Evolutionary conservation across 805 yeast genomes (phyloP), one percentile per base, ranked within the genome.

Genomic region (Millerozyma miso): DNA sequence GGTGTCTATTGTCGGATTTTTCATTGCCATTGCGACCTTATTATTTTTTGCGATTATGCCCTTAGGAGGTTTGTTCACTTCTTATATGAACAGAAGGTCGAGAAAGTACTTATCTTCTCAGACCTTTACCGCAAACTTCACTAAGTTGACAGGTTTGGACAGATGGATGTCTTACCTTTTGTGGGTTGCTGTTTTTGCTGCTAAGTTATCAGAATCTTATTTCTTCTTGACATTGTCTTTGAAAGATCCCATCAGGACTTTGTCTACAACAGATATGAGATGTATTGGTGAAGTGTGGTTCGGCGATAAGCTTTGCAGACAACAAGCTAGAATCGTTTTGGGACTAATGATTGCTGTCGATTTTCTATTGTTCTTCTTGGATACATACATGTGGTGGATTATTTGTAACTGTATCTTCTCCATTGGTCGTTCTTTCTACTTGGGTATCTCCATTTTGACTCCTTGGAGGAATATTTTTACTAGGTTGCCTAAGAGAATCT

Each of bases 401-500:
- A 75, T 93, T 57, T 83, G 86, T 66, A 93, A 91, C 80, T 85
- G 96, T 69, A 79, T 88, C 54, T 90, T 88, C 81, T 91, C 98
- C 48, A 88, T 93, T 59, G 97, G 96, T 56, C 88, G 96, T 65
- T 93, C 99, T 13, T 93, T 93, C 79, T 93, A 91, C 77, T 79
- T 95, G 68, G 99, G 99, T 85, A 90, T 93, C 58, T 93, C 99
- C 37, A 91, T 93, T 53, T 81, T 90, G 76, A 93, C 99, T 34
- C 99, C 99, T 49, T 93, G 99, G 99, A 88, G 98, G 81, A 93
- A 95, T 67, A 90, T 93, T 56, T 93, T 91, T 77, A 83, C 97
- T 42, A 84, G 99, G 70, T 75, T 93, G 64, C 99, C 99, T 64
- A 93, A 93, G 83, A 88, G 99, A 82, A 88, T 93, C 54, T 95